Conservation (phyloP, 129 eudicot species). For the Helichrysum umbraculigerum region DNA sequence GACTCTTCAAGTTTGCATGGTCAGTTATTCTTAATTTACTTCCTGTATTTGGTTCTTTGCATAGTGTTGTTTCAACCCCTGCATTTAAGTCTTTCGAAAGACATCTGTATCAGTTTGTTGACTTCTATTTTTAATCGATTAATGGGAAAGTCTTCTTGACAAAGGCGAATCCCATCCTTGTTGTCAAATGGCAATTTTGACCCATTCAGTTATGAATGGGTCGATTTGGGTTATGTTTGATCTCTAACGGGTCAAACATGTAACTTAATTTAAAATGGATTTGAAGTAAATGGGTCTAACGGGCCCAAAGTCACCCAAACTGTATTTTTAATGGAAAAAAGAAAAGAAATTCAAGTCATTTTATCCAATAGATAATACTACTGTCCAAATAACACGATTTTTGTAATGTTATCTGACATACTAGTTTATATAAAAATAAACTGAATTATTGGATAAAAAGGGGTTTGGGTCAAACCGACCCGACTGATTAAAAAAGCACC, state of each 20-base stretch:
- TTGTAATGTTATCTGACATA: neutral
- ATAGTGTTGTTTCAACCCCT: neutral
- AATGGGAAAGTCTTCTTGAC: neutral
- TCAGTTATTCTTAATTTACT: slow-evolving; percentile 35
- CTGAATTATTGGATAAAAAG: neutral
- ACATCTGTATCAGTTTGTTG: neutral
- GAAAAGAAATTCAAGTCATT: neutral
- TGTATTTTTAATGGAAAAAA: neutral
- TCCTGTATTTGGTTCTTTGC: neutral
- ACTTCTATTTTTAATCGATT: neutral
- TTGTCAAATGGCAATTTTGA: neutral
- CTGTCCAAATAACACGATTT: neutral
- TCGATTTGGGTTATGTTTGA: neutral
- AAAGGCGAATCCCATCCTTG: neutral
- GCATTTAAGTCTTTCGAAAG: neutral
- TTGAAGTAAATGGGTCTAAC: neutral
- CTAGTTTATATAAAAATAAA: neutral
- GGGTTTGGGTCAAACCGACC: neutral
- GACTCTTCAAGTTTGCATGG: slow-evolving; percentile 91
- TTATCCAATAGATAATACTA: neutral
- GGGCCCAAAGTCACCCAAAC: neutral
- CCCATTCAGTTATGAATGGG: neutral
- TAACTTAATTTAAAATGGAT: neutral
- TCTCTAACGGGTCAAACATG: neutral
- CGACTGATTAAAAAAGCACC: neutral